These are phyloP conservation scores for Backusella morwellensis DNA, from an alignment of 192 early-diverging fungal species.

Conservation along the genomic window DNA sequence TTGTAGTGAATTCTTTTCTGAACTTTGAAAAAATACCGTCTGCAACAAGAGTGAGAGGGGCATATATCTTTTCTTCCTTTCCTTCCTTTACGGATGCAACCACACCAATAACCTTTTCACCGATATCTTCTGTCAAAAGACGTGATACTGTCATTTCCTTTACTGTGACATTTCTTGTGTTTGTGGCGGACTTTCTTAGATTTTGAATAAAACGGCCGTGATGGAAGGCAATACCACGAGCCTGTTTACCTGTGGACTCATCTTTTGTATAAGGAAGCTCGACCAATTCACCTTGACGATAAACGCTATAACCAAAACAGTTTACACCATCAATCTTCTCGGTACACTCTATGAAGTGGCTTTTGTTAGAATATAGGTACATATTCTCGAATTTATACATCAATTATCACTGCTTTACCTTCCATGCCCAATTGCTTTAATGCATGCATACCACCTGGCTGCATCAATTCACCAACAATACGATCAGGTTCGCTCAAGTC, in stretches of 20 bases:
- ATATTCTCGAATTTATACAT: background rate
- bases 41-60: constrained; percentile 82
- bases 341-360: constrained; percentile 55
- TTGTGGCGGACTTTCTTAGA: constrained; percentile 64
- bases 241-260: constrained; percentile 44
- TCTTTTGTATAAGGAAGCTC: constrained; percentile 70
- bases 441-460: constrained; percentile 89
- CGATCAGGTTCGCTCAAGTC: constrained; percentile 92
- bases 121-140: constrained; percentile 30
- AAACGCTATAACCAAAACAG: constrained; percentile 85
- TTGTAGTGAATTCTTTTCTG: constrained; percentile 67
- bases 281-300: constrained; percentile 48
- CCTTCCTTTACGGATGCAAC: constrained; percentile 16
- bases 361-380: background rate
- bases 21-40: constrained; percentile 97
- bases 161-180: constrained; percentile 57
- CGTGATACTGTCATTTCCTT: constrained; percentile 72
- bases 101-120: constrained; percentile 58
- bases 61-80: constrained; percentile 41
- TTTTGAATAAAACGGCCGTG: constrained; percentile 93
- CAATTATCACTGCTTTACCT: constrained; percentile 28
- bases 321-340: constrained; percentile 84
- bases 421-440: constrained; percentile 74
- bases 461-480: constrained; percentile 96
- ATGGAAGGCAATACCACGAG: constrained; percentile 82